These are phyloP conservation scores for Boletus holoroseus DNA, from an alignment of 1,284 basidiomycete species.

Conservation along the genomic window DNA sequence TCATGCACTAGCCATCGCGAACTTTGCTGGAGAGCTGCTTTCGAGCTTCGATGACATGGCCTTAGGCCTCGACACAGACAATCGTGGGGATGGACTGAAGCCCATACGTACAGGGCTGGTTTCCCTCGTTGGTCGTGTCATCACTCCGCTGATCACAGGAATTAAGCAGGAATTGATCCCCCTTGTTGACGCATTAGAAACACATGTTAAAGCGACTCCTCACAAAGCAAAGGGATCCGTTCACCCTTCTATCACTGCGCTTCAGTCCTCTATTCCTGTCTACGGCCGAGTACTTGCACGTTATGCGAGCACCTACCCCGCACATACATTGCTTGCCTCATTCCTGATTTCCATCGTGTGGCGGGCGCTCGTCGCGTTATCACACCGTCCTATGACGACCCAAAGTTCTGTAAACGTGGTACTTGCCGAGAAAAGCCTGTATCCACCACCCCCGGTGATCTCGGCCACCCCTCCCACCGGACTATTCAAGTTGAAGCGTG, in stretches of 20 bases:
- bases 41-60: slow-evolving; percentile 60
- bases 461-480: slow-evolving; percentile 54
- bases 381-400: slow-evolving; percentile 47
- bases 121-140: slow-evolving; percentile 59
- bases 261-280: slow-evolving; percentile 55
- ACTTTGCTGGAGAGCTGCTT: slow-evolving; percentile 66
- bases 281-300: slow-evolving; percentile 54
- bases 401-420: slow-evolving; percentile 28
- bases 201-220: slow-evolving; percentile 31
- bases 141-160: slow-evolving; percentile 55
- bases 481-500: slow-evolving; percentile 62
- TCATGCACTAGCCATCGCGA: slow-evolving; percentile 61
- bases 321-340: slow-evolving; percentile 58
- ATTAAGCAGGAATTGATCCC: slow-evolving; percentile 59
- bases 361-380: slow-evolving; percentile 63
- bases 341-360: slow-evolving; percentile 68
- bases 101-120: slow-evolving; percentile 59
- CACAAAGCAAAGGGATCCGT: slow-evolving; percentile 40
- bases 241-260: slow-evolving; percentile 55
- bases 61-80: slow-evolving; percentile 56
- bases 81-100: slow-evolving; percentile 60
- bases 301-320: slow-evolving; percentile 48
- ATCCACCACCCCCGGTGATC: slow-evolving; percentile 36
- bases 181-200: slow-evolving; percentile 58
- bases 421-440: slow-evolving; percentile 37